Percentiles rank a stretch among this genome's conserved stretches.
These are phyloP conservation scores for Dothistroma septosporum DNA, from an alignment of 2,329 filamentous ascomycete genomes.

Conservation along the genomic window DNA sequence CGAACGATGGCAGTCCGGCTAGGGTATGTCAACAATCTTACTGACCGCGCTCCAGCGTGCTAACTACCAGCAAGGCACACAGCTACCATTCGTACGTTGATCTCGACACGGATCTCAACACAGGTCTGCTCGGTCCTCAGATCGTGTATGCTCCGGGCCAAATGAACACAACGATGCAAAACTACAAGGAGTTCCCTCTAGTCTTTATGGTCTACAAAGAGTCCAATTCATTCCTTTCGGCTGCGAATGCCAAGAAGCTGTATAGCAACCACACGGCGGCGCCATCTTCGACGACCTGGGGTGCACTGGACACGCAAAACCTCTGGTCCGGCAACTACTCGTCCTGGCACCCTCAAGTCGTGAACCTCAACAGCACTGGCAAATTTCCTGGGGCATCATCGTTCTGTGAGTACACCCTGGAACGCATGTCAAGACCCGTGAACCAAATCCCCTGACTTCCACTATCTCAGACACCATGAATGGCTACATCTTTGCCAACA, in stretches of 20 bases:
- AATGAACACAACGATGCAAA: slow-evolving; percentile 28
- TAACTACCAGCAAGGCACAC: slow-evolving; percentile 8
- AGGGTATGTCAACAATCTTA: slow-evolving; percentile 4
- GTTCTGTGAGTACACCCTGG: slow-evolving; percentile 10
- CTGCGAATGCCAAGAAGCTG: slow-evolving; percentile 16
- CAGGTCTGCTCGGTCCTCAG: slow-evolving; percentile 28
- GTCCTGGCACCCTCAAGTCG: slow-evolving; percentile 24
- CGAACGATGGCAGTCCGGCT: slow-evolving; percentile 12
- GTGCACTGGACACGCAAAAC: slow-evolving; percentile 2
- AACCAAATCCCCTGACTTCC: neutral
- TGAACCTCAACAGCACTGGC: slow-evolving; percentile 18
- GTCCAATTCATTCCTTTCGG: slow-evolving; percentile 26
- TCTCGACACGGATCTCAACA: slow-evolving; percentile 24
- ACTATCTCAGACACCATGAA: slow-evolving; percentile 22
- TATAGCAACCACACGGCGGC: neutral
- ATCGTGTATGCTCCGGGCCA: slow-evolving; percentile 27
- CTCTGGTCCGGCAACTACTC: slow-evolving; percentile 18
- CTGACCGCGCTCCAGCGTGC: neutral
- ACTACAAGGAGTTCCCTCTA: slow-evolving; percentile 29
- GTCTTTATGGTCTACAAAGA: slow-evolving; percentile 29
- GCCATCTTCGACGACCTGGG: neutral
- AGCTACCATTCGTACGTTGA: slow-evolving; percentile 31
- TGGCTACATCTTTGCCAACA: slow-evolving; percentile 31
- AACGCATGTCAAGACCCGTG: neutral
- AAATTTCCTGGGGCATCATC: slow-evolving; percentile 16